Base-by-base conservation (phyloP, 768 basidiomycete species). In the Podaxis rugospora region DNA sequence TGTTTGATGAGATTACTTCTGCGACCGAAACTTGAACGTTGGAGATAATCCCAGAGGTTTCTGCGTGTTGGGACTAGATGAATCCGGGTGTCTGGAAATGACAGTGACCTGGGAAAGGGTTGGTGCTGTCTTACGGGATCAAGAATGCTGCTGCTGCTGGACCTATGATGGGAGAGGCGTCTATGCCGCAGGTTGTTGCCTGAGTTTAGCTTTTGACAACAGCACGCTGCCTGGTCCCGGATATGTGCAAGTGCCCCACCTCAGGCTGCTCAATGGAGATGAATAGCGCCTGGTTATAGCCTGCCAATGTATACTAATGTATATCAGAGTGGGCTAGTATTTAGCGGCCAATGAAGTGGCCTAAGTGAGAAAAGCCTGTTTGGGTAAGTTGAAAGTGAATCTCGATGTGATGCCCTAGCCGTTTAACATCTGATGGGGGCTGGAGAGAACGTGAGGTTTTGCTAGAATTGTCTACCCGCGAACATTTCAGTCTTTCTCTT, bases 401-500 rank as follows among this genome's bases (percentile, higher is more conserved):
- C 59, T 52, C 18, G 59, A 60, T 59, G 25, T 53, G n/a, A 46
- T 40, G 5, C 21, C 3, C 11, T 40, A 23, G 54, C 32, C 14
- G 55, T 27, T 46, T 44, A n/a, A 44, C 42, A 44, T 32, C 28
- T 32, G 28, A 18, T 32, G 57, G 21, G 40, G 51, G 28, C 51
- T 60, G 59, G 46, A 37, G 50, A 5, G 9, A 16, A 39, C 18
- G 51, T 28, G 51, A 52, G 51, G 47, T 28, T 23, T 57, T 57
- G 50, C 57, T 23, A 23, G 32, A 57, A 50, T 25, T 6, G 39
- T 53, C 59, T 60, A 60, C 59, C 59, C 59, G 59, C 59, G 59
- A 60, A 46, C 59, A 60, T 60, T 60, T 52, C 53, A 40, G 46
- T 11, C 32, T 46, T 11, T 11, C 10, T 21, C 10, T 13, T 46